Conservation (phyloP, 208 protist genomes). For the Strigomonas oncopelti region DNA sequence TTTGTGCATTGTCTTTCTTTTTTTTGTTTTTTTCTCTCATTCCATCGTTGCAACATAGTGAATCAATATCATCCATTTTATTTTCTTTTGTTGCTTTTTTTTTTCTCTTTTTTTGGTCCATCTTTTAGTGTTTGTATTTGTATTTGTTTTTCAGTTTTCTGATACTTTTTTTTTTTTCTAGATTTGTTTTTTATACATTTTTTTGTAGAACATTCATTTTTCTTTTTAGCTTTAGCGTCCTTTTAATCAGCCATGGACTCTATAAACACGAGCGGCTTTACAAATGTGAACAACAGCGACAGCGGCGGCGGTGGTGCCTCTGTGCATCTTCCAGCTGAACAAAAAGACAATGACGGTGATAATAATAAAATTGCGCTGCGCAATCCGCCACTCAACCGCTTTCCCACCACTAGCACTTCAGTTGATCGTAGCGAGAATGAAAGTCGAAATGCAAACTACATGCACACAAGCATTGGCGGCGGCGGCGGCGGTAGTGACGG, state of each 20-base stretch:
- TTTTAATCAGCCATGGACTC: neutral
- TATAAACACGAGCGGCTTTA: too few relatives aligned
- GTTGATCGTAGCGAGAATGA: too few relatives aligned
- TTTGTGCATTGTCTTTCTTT: neutral
- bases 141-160: conserved; percentile 1
- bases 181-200: conserved; percentile 2
- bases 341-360: neutral
- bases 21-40: neutral
- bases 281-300: too few relatives aligned
- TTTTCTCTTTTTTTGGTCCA: neutral
- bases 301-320: too few relatives aligned
- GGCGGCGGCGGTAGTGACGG: neutral
- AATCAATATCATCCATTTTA: neutral
- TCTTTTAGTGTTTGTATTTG: neutral
- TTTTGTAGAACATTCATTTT: conserved; percentile 1
- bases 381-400: too few relatives aligned
- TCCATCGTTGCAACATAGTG: neutral
- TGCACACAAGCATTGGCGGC: too few relatives aligned
- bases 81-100: neutral
- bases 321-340: neutral
- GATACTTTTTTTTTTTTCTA: neutral
- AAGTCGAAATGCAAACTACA: too few relatives aligned
- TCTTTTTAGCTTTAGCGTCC: neutral
- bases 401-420: too few relatives aligned
- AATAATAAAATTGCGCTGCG: too few relatives aligned